Percentiles rank a stretch among this genome's conserved stretches.
Conservation (phyloP, 345 rosid genomes). For the Eutrema japonicum region DNA sequence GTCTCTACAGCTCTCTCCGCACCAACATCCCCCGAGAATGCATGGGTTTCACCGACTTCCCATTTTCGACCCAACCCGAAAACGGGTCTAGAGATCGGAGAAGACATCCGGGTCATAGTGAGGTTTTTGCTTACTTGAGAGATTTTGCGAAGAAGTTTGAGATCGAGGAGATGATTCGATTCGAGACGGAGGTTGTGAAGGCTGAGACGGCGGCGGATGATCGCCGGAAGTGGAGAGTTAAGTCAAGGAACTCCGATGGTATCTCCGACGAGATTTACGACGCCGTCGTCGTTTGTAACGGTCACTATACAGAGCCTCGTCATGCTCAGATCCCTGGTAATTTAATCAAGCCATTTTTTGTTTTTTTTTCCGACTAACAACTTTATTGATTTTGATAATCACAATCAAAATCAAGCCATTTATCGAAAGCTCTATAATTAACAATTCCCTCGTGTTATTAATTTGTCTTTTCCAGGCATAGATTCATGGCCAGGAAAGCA, state of each 20-base stretch:
- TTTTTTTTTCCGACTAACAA: no score
- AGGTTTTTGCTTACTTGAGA: conserved; percentile 60
- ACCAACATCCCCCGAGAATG: conserved; percentile 76
- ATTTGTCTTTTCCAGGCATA: not conserved
- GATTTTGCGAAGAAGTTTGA: conserved; percentile 62
- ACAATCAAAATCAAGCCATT: no score
- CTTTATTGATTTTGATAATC: no score
- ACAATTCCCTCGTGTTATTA: no score
- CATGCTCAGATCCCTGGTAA: conserved; percentile 58
- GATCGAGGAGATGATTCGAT: conserved; percentile 63
- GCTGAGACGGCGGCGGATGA: conserved; percentile 28
- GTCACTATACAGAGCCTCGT: conserved; percentile 65
- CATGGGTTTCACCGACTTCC: conserved; percentile 75
- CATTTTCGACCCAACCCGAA: conserved; percentile 46
- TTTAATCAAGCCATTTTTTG: not conserved
- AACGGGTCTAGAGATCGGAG: conserved; percentile 54
- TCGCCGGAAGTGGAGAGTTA: conserved; percentile 54
- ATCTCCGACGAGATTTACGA: conserved; percentile 51
- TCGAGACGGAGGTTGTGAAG: conserved; percentile 58
- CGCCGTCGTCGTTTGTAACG: conserved; percentile 66
- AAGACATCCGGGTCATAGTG: conserved; percentile 67
- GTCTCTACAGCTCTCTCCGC: conserved; percentile 75
- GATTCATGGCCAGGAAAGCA: not conserved
- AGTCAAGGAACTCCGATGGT: conserved; percentile 35
- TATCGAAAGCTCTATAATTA: no score